These are phyloP conservation scores for Suillus placidus DNA, from an alignment of 768 basidiomycete species.

Conservation along the genomic window DNA sequence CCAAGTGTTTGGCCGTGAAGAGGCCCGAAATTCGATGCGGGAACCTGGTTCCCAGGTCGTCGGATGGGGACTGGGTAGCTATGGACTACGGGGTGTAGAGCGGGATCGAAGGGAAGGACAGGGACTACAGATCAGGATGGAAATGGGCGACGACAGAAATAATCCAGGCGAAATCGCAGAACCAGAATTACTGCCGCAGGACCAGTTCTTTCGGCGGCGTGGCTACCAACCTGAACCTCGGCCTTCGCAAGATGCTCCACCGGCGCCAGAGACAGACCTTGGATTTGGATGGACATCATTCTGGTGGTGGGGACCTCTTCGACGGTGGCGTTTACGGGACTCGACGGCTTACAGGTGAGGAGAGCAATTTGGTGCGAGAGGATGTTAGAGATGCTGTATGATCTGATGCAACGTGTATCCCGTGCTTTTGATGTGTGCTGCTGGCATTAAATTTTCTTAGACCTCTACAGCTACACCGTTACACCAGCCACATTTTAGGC, in stretches of 20 bases:
- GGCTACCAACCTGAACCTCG: conserved; percentile 6
- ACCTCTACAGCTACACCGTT: conserved; percentile 1
- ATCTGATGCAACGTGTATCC: background rate
- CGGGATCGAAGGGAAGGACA: conserved; percentile 31
- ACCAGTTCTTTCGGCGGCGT: conserved; percentile 16
- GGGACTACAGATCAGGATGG: conserved; percentile 16
- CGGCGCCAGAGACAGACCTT: conserved; percentile 10
- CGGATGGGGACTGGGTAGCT: conserved; percentile 79
- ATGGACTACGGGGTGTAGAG: conserved; percentile 47
- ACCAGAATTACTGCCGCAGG: conserved; percentile 20
- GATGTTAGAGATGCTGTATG: conserved; percentile 1
- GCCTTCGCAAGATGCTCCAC: conserved; percentile 13
- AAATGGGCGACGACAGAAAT: conserved; percentile 27
- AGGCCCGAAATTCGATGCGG: conserved; percentile 23
- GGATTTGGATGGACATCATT: conserved; percentile 42
- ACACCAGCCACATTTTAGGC: conserved; percentile 10
- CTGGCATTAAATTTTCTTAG: background rate
- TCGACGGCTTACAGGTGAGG: conserved; percentile 62
- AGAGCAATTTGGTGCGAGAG: background rate
- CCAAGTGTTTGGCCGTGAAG: conserved; percentile 53
- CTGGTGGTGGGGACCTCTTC: conserved; percentile 84
- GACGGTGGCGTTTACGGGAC: conserved; percentile 75
- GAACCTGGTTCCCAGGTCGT: conserved; percentile 33
- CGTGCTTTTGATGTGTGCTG: background rate
- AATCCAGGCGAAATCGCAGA: background rate